Evolutionary conservation across 257 asterid species (phyloP), one percentile per base, ranked within the genome.

Genomic region (Jacaranda copaia): DNA sequence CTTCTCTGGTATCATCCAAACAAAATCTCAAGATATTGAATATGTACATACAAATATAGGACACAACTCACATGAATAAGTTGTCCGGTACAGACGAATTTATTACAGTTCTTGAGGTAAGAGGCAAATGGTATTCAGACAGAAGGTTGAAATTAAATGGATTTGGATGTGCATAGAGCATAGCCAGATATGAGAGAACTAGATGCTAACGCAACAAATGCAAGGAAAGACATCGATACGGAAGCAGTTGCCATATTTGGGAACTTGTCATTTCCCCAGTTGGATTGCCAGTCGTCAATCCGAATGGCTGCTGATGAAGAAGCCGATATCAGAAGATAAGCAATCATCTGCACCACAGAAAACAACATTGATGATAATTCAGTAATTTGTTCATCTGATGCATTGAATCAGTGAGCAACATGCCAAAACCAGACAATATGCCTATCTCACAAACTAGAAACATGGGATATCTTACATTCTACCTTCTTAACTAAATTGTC

Each of bases 301-400:
- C 96, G 88, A 13, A 91, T 87, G 8, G 91, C 75, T n/a, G 97
- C 91, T 5, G 98, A 90, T 42, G 98, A 94, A 67, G 98, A 92
- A n/a, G 98, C 96, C 0, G 98, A 94, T 79, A 94, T 83, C 73
- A 94, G 93, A 81, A 94, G 93, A 87, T 94, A 94, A 35, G 98
- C 84, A 15, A 94, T 83, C 67, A 88, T 74, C 98, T 92, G 97
- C 64, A 62, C 72, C 57, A 72, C 71, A 18, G 15, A 3, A 72
- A 79, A 61, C 35, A 55, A 73, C 25, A 20, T 5, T 35, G 49
- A 69, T 43, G 32, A 68, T 40, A 19, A 43, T 79, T 35, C 13
- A 18, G 42, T 36, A 58, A 60, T 7, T 74, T 53, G 32, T 25
- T 18, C 9, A 15, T 36, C 32, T 8, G 20, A 39, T 68, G 71